Evolutionary conservation across 768 basidiomycete species (phyloP), one percentile per base, ranked within the genome.

Genomic region (Rhodocollybia butyracea): DNA sequence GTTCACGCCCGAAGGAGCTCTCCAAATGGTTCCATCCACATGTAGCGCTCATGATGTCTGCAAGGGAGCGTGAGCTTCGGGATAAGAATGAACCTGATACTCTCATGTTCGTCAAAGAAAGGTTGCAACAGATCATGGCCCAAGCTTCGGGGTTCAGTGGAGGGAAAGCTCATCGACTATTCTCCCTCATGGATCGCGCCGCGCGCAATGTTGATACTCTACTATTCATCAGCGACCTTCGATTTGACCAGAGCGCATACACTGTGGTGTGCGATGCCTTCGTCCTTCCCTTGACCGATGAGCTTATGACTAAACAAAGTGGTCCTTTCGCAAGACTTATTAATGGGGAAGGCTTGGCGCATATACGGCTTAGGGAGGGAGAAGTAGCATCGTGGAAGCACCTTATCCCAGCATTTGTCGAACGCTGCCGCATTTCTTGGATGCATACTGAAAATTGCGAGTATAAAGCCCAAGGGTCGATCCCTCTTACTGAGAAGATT

Each of bases 221-320:
- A 26, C 59, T 81, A 41, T 67, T 77, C 52, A 58, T 78, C 51
- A 66, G 65, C 29, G 63, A 60, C 46, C 57, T 81, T 29, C 68
- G 72, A 7, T 66, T 71, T 39, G 79, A 81, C 57, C 41, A 75
- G 5, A 60, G 65, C 12, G 69, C 73, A 1, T 73, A 77, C 59
- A 79, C 78, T 6, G 54, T 80, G 10, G 59, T 79, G 12, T 67
- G 66, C 11, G 73, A 79, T 55, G 72, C 65, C 15, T 79, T 68
- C 59, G 66, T 79, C 19, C 61, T 72, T 15, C 73, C 76, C 0
- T 61, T 70, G 13, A 62, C 61, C 2, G 22, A 56, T 17, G 56
- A n/a, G n/a, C n/a, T n/a, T n/a, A n/a, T n/a, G n/a, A n/a, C n/a
- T n/a, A n/a, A n/a, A n/a, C n/a, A n/a, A n/a, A n/a, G n/a, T n/a